Percentiles rank a stretch among this genome's conserved stretches.
Evolutionary conservation across 2,329 filamentous ascomycete genomes (phyloP).

Genomic region (Pseudocercospora ulei): DNA sequence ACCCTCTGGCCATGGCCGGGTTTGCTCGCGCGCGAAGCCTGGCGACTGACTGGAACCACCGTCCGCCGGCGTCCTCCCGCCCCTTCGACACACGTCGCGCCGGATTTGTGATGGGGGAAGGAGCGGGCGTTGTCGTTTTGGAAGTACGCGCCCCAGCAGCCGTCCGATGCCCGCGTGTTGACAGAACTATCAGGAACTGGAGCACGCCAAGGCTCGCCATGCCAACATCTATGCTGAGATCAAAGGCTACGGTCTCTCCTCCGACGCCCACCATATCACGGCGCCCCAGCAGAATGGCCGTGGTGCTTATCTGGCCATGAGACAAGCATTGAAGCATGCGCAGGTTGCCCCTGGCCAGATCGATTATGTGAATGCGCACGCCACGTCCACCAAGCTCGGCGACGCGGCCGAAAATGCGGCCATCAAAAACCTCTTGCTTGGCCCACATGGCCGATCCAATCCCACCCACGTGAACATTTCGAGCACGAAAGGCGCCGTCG

Average conservation of each 20-base stretch:
- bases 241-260: slow-evolving; percentile 78
- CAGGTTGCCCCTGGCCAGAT: slow-evolving; percentile 58
- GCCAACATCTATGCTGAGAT: slow-evolving; percentile 83
- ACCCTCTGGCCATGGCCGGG: slow-evolving; percentile 83
- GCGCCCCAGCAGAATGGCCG: slow-evolving; percentile 73
- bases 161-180: background rate
- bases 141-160: slow-evolving; percentile 47
- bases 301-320: slow-evolving; percentile 79
- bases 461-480: slow-evolving; percentile 67
- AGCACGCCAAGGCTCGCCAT: slow-evolving; percentile 70
- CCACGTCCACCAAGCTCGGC: slow-evolving; percentile 75
- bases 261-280: slow-evolving; percentile 89
- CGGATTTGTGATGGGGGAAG: slow-evolving; percentile 90
- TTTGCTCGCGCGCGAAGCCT: slow-evolving; percentile 83
- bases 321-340: slow-evolving; percentile 64
- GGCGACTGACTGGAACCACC: slow-evolving; percentile 67
- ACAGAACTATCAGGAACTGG: slow-evolving; percentile 51
- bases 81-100: slow-evolving; percentile 73
- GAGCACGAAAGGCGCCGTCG: slow-evolving; percentile 86
- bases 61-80: slow-evolving; percentile 61
- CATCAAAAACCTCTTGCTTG: slow-evolving; percentile 66
- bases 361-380: slow-evolving; percentile 92
- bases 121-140: slow-evolving; percentile 74
- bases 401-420: slow-evolving; percentile 81
- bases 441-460: slow-evolving; percentile 54